Evolutionary conservation across 495 filamentous ascomycete species (phyloP).

Genomic region (Penicillium arizonense): DNA sequence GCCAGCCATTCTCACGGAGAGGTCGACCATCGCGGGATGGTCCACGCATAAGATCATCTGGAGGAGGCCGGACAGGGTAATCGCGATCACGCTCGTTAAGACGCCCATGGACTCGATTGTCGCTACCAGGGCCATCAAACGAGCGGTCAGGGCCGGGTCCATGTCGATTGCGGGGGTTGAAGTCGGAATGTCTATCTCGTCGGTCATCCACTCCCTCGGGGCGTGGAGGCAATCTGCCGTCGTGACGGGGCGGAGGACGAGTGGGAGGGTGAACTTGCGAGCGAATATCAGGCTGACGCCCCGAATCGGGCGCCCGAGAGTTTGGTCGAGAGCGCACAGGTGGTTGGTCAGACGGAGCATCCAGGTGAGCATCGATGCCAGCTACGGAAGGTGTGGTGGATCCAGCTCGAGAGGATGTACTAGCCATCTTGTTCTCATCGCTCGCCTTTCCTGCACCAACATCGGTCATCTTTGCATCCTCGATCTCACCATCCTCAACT

Average conservation of each 20-base stretch:
- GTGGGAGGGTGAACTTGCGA: conserved; percentile 32
- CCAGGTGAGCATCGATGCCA: conserved; percentile 13
- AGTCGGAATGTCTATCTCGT: conserved; percentile 38
- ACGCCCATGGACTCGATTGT: conserved; percentile 31
- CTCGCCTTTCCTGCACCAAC: conserved; percentile 16
- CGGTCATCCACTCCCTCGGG: conserved; percentile 40
- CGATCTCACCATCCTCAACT: conserved; percentile 78
- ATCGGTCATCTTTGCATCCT: conserved; percentile 58
- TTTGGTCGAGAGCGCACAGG: conserved; percentile 23
- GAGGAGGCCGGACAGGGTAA: conserved; percentile 27
- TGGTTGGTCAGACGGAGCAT: conserved; percentile 18
- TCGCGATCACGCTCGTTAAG: conserved; percentile 35
- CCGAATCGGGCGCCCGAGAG: conserved; percentile 29
- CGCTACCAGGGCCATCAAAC: conserved; percentile 30
- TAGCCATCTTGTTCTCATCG: conserved; percentile 7
- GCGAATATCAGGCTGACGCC: conserved; percentile 30
- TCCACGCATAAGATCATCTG: conserved; percentile 44
- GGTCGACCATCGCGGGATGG: conserved; percentile 33
- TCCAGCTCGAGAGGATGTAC: conserved; percentile 8
- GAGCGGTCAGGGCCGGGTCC: conserved; percentile 34
- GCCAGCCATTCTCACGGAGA: conserved; percentile 37
- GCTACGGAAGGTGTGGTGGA: conserved; percentile 9
- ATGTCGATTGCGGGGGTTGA: conserved; percentile 35
- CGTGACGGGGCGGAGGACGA: conserved; percentile 25
- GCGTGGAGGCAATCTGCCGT: conserved; percentile 34